Evolutionary conservation across 352 stramenopile genomes (phyloP), one percentile per base, ranked within the genome.

Genomic region (Phytophthora aleatoria): DNA sequence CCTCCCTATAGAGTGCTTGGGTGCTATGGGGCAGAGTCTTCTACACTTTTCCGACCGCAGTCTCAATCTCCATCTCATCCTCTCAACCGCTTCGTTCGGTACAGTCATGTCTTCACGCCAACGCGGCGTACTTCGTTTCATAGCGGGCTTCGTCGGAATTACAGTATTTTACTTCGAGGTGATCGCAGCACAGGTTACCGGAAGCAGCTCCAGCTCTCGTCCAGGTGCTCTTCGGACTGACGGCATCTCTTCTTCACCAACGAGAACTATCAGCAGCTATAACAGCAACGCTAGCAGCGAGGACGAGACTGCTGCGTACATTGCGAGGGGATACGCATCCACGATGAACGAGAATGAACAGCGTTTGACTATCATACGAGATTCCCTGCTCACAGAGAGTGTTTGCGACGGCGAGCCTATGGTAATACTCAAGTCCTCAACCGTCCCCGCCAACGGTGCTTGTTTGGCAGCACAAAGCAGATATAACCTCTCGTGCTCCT

Each of bases 401-500:
- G 63, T 77, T 52, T 84, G 76, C 36, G 61, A 62, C 45, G 70
- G 76, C 20, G 48, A 69, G 33, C 73, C 76, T 2, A 69, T 78
- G 61, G 43, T 81, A 30, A 64, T 84, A 48, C 44, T 71, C 47
- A 79, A 78, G 64, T 74, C 76, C 12, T 48, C 64, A 5, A 64
- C 16, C 0, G 26, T 66, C 13, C 48, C 54, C 10, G 26, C 61
- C 20, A 85, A 85, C 52, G 61, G 67, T n/a, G 71, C 48, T 2
- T 85, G 76, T 44, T 55, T 77, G 42, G 39, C 51, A 12, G 42
- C 67, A 3, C 61, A 76, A 43, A 73, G 61, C 41, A 51, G 39
- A n/a, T 73, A 67, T 67, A 81, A 81, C 13, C 63, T 85, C 15
- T 85, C 76, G 50, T 85, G 76, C 42, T 63, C 73, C 41, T 85